phyloP scores from a whole-genome alignment of 371 early-diverging fungal genomes.

The Entomophthora muscae region DNA sequence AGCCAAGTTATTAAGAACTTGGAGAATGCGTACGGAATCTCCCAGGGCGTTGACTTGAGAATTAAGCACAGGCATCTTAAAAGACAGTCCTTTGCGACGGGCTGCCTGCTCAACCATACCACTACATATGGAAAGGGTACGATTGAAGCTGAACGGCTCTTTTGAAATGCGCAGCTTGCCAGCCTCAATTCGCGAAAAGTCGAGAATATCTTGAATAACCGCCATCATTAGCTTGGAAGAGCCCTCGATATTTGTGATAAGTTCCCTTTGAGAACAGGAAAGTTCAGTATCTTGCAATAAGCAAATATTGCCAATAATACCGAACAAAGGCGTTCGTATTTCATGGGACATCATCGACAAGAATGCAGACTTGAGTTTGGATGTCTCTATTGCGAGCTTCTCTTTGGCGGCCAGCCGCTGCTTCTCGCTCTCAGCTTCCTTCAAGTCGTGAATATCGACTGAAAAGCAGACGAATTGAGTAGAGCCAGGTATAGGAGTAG shows the following conservation, averaged over 20 bases:
- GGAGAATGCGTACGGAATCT: constrained; percentile 53
- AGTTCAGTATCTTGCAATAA: neutral
- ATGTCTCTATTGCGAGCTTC: neutral
- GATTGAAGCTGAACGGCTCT: constrained; percentile 48
- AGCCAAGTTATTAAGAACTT: constrained; percentile 67
- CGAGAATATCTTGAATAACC: neutral
- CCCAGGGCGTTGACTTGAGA: constrained; percentile 53
- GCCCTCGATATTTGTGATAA: neutral
- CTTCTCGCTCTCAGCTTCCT: neutral
- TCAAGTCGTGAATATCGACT: neutral
- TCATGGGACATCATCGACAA: constrained; percentile 6
- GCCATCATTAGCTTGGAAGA: neutral
- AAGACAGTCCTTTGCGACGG: constrained; percentile 39
- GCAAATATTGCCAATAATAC: constrained; percentile 4
- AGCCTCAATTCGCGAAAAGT: constrained; percentile 30
- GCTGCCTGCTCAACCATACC: constrained; percentile 28
- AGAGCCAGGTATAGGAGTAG: too few species aligned
- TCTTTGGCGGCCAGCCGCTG: neutral
- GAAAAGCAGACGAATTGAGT: too few species aligned
- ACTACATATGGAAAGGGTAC: constrained; percentile 12
- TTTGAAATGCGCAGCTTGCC: constrained; percentile 51
- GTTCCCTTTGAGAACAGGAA: neutral
- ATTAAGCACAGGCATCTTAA: constrained; percentile 38
- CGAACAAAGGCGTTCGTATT: constrained; percentile 5
- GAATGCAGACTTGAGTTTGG: neutral